Evolutionary conservation across 2,329 filamentous ascomycete species (phyloP).

Genomic region (Clonostachys rhizophaga): DNA sequence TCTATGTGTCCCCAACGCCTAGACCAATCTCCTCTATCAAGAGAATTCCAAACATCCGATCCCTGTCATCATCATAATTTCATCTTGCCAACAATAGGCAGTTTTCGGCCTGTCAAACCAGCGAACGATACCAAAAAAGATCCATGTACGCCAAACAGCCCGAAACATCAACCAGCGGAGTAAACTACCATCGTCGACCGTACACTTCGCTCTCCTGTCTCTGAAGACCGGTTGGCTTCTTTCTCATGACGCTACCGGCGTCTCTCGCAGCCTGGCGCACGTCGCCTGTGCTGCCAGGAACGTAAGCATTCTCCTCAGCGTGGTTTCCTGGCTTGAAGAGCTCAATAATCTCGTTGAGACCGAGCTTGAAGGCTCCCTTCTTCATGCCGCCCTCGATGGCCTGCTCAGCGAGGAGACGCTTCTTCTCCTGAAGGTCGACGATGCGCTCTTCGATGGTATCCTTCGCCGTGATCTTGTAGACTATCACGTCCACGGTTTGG

Average conservation of each 20-base stretch:
- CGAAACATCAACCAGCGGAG: too few relatives aligned
- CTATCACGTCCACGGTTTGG: constrained; percentile 88
- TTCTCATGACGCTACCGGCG: constrained; percentile 14
- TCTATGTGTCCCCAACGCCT: too few relatives aligned
- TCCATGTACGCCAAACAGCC: too few relatives aligned
- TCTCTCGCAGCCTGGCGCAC: constrained; percentile 10
- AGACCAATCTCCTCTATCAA: too few relatives aligned
- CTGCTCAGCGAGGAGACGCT: constrained; percentile 84
- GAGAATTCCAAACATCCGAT: too few relatives aligned
- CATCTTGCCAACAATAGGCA: background rate
- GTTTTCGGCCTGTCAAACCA: background rate
- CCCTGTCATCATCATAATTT: too few relatives aligned
- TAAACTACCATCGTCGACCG: constrained; percentile 31
- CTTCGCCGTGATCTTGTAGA: constrained; percentile 89
- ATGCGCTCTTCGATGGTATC: constrained; percentile 91
- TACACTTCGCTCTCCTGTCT: constrained; percentile 32
- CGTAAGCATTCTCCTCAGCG: constrained; percentile 1
- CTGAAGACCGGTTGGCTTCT: constrained; percentile 11
- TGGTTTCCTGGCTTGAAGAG: constrained; percentile 70
- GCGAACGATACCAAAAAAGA: too few relatives aligned
- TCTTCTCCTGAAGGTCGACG: constrained; percentile 89
- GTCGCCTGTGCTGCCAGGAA: constrained; percentile 6
- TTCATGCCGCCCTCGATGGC: constrained; percentile 80
- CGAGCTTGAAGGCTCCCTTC: constrained; percentile 74
- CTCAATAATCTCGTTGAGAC: constrained; percentile 87